A percentile compares a stretch with the other conserved stretches of the same genome.
These are phyloP conservation scores for Cladophialophora bantiana DNA, from an alignment of 2,329 filamentous ascomycete species.

Conservation along the genomic window DNA sequence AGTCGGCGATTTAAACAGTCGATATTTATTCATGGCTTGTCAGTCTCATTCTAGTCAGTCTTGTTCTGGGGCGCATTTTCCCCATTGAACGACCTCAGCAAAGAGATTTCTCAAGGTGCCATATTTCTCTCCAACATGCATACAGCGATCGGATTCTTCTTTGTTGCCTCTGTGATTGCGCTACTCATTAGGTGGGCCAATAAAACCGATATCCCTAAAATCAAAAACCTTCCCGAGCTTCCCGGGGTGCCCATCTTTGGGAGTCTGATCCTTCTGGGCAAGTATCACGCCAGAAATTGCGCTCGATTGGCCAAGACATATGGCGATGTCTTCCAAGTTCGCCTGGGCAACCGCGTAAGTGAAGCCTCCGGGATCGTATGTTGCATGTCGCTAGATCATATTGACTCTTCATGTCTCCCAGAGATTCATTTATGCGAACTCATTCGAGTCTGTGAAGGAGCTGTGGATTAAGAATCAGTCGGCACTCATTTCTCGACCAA, in stretches of 20 bases:
- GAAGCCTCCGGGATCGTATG: conserved; percentile 1
- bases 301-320: conserved; percentile 65
- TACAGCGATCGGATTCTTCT: conserved; percentile 13
- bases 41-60: neutral
- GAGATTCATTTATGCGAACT: conserved; percentile 78
- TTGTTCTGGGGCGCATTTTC: conserved; percentile 1
- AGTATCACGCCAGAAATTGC: conserved; percentile 61
- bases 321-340: conserved; percentile 69
- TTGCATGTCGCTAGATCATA: neutral
- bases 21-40: neutral
- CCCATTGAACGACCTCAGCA: neutral
- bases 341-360: conserved; percentile 70
- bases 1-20: neutral
- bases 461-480: conserved; percentile 81
- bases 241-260: conserved; percentile 68
- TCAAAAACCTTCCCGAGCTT: conserved; percentile 66
- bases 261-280: conserved; percentile 65
- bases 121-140: conserved; percentile 3
- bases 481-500: conserved; percentile 76
- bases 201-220: conserved; percentile 63
- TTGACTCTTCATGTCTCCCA: conserved; percentile 40
- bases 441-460: conserved; percentile 72
- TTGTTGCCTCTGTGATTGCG: conserved; percentile 3
- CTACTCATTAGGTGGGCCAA: conserved; percentile 2
- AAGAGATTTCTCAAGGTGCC: neutral